phyloP scores from a whole-genome alignment of 768 basidiomycete genomes.

The Neoboletus magnificus region DNA sequence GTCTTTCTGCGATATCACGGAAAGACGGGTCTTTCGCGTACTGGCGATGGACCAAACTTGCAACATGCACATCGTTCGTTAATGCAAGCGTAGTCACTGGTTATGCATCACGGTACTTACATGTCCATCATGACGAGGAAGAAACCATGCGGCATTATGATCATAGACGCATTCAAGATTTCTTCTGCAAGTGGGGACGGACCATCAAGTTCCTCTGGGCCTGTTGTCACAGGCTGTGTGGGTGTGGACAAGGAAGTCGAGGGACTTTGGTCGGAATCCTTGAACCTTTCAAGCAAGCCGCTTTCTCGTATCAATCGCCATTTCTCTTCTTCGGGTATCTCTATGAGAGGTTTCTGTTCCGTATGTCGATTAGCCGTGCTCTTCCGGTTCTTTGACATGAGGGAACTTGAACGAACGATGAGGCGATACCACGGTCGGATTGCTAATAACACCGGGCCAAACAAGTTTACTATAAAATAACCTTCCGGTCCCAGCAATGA shows the following conservation, averaged over 20 bases:
- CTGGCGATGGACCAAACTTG: slow-evolving; percentile 74
- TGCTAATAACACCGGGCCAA: not conserved
- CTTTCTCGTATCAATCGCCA: slow-evolving; percentile 71
- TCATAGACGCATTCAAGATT: slow-evolving; percentile 59
- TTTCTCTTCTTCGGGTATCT: slow-evolving; percentile 73
- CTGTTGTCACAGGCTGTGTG: not conserved
- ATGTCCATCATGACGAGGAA: slow-evolving; percentile 81
- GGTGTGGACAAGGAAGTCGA: not conserved
- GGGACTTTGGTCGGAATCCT: slow-evolving; percentile 9
- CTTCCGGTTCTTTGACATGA: slow-evolving; percentile 32
- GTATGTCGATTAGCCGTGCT: slow-evolving; percentile 8
- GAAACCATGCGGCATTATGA: slow-evolving; percentile 73
- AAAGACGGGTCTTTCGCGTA: slow-evolving; percentile 61
- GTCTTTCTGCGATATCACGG: slow-evolving; percentile 48
- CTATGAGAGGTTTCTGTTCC: slow-evolving; percentile 28
- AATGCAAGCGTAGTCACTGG: not conserved
- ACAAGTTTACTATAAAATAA: slow-evolving; percentile 1
- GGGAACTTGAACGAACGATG: not conserved
- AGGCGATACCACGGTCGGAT: not conserved
- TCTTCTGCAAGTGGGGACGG: slow-evolving; percentile 55
- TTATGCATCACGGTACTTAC: slow-evolving; percentile 42
- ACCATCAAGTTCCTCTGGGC: slow-evolving; percentile 32
- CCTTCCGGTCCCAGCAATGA: not conserved
- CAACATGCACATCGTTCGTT: not conserved
- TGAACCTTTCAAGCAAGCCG: slow-evolving; percentile 49